Evolutionary conservation across 495 filamentous ascomycete genomes (phyloP).

Genomic region (Recurvomyces mirabilis): DNA sequence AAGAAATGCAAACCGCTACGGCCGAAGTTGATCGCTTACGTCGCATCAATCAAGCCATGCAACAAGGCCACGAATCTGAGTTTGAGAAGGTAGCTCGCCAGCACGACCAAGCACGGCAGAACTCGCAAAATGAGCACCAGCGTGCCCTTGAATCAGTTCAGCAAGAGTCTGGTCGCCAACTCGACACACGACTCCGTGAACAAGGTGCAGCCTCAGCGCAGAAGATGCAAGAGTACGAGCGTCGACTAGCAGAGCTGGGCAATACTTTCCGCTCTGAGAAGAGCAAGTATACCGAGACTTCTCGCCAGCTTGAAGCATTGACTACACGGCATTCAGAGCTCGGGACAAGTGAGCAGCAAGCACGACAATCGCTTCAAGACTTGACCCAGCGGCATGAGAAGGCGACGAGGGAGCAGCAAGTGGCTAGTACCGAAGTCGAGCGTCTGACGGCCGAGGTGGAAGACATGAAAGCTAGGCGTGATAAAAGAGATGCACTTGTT

Average conservation of each 20-base stretch:
- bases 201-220: constrained; percentile 1
- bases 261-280: constrained; percentile 21
- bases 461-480: background rate
- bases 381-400: constrained; percentile 12
- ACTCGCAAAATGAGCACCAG: constrained; percentile 21
- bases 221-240: constrained; percentile 19
- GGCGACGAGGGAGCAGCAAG: constrained; percentile 13
- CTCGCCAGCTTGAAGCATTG: constrained; percentile 16
- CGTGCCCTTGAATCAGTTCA: constrained; percentile 6
- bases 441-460: constrained; percentile 3
- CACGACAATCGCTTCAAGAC: constrained; percentile 8
- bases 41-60: constrained; percentile 58
- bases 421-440: constrained; percentile 1
- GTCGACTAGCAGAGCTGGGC: constrained; percentile 14
- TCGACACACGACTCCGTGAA: constrained; percentile 4
- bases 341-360: background rate
- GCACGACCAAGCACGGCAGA: constrained; percentile 37
- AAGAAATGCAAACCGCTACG: constrained; percentile 55
- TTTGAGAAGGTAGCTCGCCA: constrained; percentile 26
- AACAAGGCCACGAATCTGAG: constrained; percentile 56
- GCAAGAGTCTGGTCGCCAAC: background rate
- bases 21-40: constrained; percentile 57
- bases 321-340: constrained; percentile 17
- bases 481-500: constrained; percentile 5
- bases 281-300: constrained; percentile 21